A percentile compares a stretch with the other conserved stretches of the same genome.
Conservation (phyloP, 306 rosid genomes). For the Acacia acuminata region DNA sequence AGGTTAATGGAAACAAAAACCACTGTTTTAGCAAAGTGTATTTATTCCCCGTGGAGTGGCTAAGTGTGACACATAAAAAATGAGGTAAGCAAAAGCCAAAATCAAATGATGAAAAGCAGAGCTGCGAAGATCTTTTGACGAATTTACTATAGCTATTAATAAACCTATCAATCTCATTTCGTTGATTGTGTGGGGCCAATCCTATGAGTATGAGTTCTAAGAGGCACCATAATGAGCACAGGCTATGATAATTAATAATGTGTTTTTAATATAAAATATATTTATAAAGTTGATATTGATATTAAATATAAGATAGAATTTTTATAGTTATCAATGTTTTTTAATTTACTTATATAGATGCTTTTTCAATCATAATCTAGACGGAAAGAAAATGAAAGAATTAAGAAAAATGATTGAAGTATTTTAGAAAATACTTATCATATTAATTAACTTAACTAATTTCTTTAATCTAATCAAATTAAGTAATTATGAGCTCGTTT, state of each 20-base stretch:
- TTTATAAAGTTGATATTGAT: too few relatives aligned
- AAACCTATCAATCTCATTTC: neutral
- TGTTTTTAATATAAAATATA: too few relatives aligned
- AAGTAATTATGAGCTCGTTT: too few relatives aligned
- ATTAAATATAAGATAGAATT: too few relatives aligned
- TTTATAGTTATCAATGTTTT: too few relatives aligned
- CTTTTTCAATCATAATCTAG: too few relatives aligned
- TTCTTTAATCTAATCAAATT: too few relatives aligned
- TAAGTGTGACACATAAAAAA: neutral
- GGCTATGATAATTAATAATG: neutral
- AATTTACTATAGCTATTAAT: conserved; percentile 27
- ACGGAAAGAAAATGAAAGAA: too few relatives aligned
- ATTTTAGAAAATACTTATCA: too few relatives aligned
- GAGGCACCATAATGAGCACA: neutral
- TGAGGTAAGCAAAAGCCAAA: conserved; percentile 52
- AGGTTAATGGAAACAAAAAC: conserved; percentile 20
- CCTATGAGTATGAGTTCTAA: neutral
- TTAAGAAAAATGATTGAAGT: too few relatives aligned
- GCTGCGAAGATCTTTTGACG: conserved; percentile 35
- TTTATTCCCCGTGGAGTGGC: conserved; percentile 5
- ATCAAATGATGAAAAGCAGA: conserved; percentile 38
- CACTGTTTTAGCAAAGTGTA: conserved; percentile 46
- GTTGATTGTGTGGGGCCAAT: conserved; percentile 17
- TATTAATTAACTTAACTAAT: too few relatives aligned
- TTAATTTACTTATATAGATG: too few relatives aligned